These are phyloP conservation scores for Bipolaris sorokiniana DNA, from an alignment of 2,329 filamentous ascomycete genomes.

Conservation along the genomic window DNA sequence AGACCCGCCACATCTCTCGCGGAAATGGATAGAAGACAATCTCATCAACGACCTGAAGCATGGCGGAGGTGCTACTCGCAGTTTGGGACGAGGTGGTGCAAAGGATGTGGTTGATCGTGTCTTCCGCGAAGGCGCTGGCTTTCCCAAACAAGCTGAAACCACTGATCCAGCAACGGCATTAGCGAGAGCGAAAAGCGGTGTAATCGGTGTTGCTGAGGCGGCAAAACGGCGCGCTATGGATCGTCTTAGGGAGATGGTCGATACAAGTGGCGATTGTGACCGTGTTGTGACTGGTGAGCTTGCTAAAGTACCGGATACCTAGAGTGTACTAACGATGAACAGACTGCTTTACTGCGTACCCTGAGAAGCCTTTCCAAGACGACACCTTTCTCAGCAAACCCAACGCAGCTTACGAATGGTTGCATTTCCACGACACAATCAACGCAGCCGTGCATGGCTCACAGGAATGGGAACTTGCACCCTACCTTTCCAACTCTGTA, in stretches of 20 bases:
- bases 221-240: constrained; percentile 75
- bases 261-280: constrained; percentile 79
- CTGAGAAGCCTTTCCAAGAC: constrained; percentile 87
- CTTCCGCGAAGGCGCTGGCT: constrained; percentile 79
- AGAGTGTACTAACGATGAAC: constrained; percentile 16
- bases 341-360: constrained; percentile 86
- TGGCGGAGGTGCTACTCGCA: constrained; percentile 73
- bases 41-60: constrained; percentile 71
- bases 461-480: constrained; percentile 90
- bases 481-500: constrained; percentile 85
- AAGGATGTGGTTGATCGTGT: constrained; percentile 80
- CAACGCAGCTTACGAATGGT: constrained; percentile 86
- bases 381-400: constrained; percentile 91
- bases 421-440: constrained; percentile 88
- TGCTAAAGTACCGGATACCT: background rate
- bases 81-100: constrained; percentile 71
- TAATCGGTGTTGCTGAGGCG: constrained; percentile 72
- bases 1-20: constrained; percentile 63
- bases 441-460: constrained; percentile 78
- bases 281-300: constrained; percentile 68
- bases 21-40: constrained; percentile 77
- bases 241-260: constrained; percentile 75
- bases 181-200: constrained; percentile 53
- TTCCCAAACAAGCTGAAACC: constrained; percentile 64
- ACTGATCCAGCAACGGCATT: constrained; percentile 60